These are phyloP conservation scores for Capronia americana DNA, from an alignment of 2,329 filamentous ascomycete species.

Conservation along the genomic window DNA sequence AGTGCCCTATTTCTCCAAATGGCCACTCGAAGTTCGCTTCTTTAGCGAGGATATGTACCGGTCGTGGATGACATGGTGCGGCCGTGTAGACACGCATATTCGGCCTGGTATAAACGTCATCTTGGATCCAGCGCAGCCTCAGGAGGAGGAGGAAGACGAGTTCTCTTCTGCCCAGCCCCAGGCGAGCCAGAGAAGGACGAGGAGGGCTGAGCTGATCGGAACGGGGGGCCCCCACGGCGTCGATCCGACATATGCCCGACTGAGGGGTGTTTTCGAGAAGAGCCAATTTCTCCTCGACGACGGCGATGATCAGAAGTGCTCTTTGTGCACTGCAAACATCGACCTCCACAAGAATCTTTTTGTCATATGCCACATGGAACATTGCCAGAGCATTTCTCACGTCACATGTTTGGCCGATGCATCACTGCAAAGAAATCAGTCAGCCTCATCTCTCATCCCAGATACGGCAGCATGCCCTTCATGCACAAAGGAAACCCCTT, in stretches of 20 bases:
- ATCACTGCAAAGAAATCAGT: conserved; percentile 55
- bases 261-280: conserved; percentile 61
- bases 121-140: conserved; percentile 55
- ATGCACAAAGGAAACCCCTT: conserved; percentile 68
- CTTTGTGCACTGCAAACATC: conserved; percentile 55
- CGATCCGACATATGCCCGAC: conserved; percentile 59
- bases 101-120: conserved; percentile 60
- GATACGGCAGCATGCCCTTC: conserved; percentile 71
- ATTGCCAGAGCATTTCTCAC: conserved; percentile 60
- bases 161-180: conserved; percentile 40
- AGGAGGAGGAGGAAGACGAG: conserved; percentile 32
- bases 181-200: conserved; percentile 28
- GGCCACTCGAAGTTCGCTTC: conserved; percentile 83
- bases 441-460: conserved; percentile 64
- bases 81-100: conserved; percentile 56
- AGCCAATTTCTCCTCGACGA: conserved; percentile 52
- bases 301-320: conserved; percentile 51
- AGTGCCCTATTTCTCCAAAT: conserved; percentile 78
- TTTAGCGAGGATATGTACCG: conserved; percentile 73
- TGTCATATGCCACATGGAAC: conserved; percentile 58
- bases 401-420: conserved; percentile 60
- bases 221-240: conserved; percentile 54
- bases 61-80: conserved; percentile 69
- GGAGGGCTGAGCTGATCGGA: conserved; percentile 37
- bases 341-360: conserved; percentile 50